Conservation (phyloP, 176 grass and related monocot species). For the Pharus latifolius region DNA sequence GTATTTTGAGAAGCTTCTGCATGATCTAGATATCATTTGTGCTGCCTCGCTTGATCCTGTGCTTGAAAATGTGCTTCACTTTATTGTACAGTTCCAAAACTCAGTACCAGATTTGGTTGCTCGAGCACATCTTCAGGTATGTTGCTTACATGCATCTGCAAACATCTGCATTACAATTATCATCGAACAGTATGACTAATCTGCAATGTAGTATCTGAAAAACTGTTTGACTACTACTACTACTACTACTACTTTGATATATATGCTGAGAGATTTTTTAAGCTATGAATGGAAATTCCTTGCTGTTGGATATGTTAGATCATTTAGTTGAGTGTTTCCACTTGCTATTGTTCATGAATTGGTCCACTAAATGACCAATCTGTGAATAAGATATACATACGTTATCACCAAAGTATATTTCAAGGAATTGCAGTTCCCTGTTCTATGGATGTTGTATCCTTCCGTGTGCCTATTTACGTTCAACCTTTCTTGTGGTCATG, state of each 20-base stretch:
- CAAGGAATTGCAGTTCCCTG: background rate
- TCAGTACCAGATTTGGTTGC: slow-evolving; percentile 81
- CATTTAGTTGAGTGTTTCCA: too few species aligned
- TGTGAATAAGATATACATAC: too few species aligned
- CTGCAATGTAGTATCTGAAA: background rate
- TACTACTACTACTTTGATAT: background rate
- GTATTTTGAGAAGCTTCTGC: slow-evolving; percentile 93
- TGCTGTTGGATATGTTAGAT: too few species aligned
- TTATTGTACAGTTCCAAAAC: slow-evolving; percentile 85
- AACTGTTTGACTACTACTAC: background rate
- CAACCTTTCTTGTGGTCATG: background rate
- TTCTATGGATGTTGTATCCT: background rate
- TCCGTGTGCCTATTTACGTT: background rate
- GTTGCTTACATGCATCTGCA: background rate
- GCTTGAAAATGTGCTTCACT: slow-evolving; percentile 68
- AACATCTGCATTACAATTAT: background rate
- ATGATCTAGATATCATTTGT: slow-evolving; percentile 74
- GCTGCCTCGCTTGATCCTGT: slow-evolving; percentile 50
- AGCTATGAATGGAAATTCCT: too few species aligned
- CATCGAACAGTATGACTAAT: background rate
- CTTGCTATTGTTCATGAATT: too few species aligned
- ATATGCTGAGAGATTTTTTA: too few species aligned
- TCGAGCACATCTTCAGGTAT: slow-evolving; percentile 86
- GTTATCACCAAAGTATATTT: too few species aligned
- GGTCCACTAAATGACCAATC: too few species aligned